Base-by-base conservation (phyloP, 805 yeast genomes). In the Teunomyces funiuensis region DNA sequence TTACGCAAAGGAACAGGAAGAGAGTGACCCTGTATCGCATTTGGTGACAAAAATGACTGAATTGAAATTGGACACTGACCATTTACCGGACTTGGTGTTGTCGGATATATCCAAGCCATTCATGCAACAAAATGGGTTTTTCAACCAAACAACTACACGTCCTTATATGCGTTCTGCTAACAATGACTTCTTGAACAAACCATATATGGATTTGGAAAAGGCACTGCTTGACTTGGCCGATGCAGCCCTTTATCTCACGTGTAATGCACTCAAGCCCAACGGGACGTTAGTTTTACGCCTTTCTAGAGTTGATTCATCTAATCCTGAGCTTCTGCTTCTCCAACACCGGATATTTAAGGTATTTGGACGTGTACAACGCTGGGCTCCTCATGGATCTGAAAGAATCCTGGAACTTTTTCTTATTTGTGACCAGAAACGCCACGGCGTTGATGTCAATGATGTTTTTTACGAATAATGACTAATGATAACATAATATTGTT, bases 151-250 rank as follows among this genome's bases (percentile, higher is more conserved):
- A 2, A 50, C 48, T 17, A 51, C 65, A 3, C 55, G 61, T 36
- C 76, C 76, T 1, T 60, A 59, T 43, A 46, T 60, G 9, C 49
- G 74, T 16, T 46, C 56, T 34, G 47, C 55, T 30, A 49, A 54
- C 11, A 60, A 60, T 40, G 49, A 47, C 3, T 53, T 56, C 6
- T 52, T 69, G 17, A 60, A 57, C 13, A 52, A 50, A 39, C 58
- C 64, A 1, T 43, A 56, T 11, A 41, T 43, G 4, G 53, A 62
- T 25, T 60, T 61, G 1, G 34, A 44, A n/a, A 61, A 63, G 31
- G 51, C 66, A 16, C 47, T 63, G 2, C 47, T 69, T 10, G 74
- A 70, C 47, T 48, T 68, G 51, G 71, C 73, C 1, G 74, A 69
- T 39, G 73, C 73, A 0, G 55, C 71, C 2, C 49, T 69, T 25